phyloP scores from a whole-genome alignment of 768 basidiomycete genomes.

The Panaeolus papilionaceus region DNA sequence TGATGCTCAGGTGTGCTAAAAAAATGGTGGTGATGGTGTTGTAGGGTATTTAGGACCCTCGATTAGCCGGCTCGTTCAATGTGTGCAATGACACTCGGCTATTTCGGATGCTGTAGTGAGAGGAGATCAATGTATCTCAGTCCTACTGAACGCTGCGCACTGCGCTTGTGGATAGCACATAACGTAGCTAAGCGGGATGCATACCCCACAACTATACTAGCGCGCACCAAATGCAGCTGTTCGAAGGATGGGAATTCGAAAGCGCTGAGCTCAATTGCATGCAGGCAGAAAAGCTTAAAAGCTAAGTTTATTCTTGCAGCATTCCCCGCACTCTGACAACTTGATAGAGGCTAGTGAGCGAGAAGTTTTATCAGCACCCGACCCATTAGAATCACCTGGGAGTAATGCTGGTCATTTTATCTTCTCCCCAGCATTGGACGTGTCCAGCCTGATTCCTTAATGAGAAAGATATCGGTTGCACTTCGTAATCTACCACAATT shows the following conservation, averaged over 20 bases:
- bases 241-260: background rate
- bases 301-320: background rate
- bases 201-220: too few species aligned
- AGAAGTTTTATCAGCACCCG: constrained; percentile 6
- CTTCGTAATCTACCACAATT: too few species aligned
- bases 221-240: background rate
- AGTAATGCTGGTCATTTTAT: background rate
- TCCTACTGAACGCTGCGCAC: background rate
- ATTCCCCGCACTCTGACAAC: too few species aligned
- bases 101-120: background rate
- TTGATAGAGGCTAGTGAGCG: background rate
- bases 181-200: background rate
- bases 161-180: background rate
- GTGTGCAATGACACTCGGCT: background rate
- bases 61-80: background rate
- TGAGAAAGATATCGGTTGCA: too few species aligned
- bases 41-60: background rate
- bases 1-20: background rate
- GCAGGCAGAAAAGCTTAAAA: background rate
- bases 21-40: background rate
- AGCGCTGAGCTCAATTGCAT: background rate
- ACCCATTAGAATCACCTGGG: background rate
- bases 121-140: background rate
- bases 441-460: too few species aligned
- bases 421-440: too few species aligned